Conservation (phyloP, 176 grass and related monocot genomes). For the maize (Zea mays) region DNA sequence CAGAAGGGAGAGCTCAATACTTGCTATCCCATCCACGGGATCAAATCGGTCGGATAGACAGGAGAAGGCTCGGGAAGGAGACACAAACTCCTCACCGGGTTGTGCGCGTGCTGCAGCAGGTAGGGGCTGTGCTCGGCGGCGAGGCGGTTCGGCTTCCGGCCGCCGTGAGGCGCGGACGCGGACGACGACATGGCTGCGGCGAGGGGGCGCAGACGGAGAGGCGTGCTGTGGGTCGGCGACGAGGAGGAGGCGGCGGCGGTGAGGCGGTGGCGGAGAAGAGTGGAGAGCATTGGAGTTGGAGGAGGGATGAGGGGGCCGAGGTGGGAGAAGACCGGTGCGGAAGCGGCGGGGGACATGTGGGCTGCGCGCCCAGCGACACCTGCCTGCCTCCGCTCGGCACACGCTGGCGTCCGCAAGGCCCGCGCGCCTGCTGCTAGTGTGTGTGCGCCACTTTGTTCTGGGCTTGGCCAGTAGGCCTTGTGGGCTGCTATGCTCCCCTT, state of each 20-base stretch:
- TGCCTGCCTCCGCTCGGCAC: background rate
- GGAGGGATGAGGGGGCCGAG: slow-evolving; percentile 2
- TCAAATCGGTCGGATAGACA: background rate
- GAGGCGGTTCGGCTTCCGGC: slow-evolving; percentile 67
- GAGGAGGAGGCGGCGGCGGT: background rate
- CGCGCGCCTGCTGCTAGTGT: background rate
- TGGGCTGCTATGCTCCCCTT: background rate
- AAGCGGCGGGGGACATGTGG: slow-evolving; percentile 48
- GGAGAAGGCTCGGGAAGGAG: background rate
- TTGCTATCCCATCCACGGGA: background rate
- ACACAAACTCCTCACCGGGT: slow-evolving; percentile 51
- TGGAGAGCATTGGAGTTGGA: slow-evolving; percentile 21
- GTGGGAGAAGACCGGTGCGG: slow-evolving; percentile 44
- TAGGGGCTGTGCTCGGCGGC: slow-evolving; percentile 95
- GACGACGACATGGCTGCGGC: slow-evolving; percentile 35
- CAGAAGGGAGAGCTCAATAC: background rate
- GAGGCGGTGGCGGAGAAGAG: slow-evolving; percentile 33
- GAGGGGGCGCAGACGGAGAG: slow-evolving; percentile 30
- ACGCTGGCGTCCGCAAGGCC: background rate
- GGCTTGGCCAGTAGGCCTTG: background rate
- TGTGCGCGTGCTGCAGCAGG: slow-evolving; percentile 96
- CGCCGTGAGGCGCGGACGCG: slow-evolving; percentile 34
- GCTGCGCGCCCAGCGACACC: slow-evolving; percentile 13
- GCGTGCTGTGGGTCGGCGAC: background rate
- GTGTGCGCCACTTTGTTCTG: background rate